Conservation (phyloP, 257 asterid genomes). For the Euphrasia confusa region DNA sequence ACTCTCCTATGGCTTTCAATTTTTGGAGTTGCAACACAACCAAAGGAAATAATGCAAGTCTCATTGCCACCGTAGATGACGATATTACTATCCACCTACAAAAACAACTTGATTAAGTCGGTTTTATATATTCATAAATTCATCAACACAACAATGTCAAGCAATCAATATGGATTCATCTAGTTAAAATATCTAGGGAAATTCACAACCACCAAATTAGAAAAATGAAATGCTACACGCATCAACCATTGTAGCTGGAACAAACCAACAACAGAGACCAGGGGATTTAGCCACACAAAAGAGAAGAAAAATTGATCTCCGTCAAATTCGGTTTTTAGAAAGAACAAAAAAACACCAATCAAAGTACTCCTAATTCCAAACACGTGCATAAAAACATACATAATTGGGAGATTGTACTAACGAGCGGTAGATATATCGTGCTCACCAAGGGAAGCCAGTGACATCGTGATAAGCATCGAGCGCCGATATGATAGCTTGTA, state of each 20-base stretch:
- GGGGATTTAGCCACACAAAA: neutral
- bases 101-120: constrained; percentile 19
- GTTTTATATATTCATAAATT: constrained; percentile 8
- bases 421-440: neutral
- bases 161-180: neutral
- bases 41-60: constrained; percentile 62
- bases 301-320: neutral
- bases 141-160: constrained; percentile 2
- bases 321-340: neutral
- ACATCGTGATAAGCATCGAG: constrained; percentile 46
- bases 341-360: neutral
- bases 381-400: neutral
- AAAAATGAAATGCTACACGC: neutral
- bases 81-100: constrained; percentile 87
- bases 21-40: constrained; percentile 68
- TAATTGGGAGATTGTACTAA: neutral
- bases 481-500: constrained; percentile 35
- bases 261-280: neutral
- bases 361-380: neutral
- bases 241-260: neutral
- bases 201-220: neutral
- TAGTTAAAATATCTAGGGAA: neutral
- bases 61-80: constrained; percentile 61
- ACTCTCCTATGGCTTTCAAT: constrained; percentile 52
- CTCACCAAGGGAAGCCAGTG: constrained; percentile 50